Evolutionary conservation across 768 basidiomycete genomes (phyloP).

Genomic region (Mycena venus): DNA sequence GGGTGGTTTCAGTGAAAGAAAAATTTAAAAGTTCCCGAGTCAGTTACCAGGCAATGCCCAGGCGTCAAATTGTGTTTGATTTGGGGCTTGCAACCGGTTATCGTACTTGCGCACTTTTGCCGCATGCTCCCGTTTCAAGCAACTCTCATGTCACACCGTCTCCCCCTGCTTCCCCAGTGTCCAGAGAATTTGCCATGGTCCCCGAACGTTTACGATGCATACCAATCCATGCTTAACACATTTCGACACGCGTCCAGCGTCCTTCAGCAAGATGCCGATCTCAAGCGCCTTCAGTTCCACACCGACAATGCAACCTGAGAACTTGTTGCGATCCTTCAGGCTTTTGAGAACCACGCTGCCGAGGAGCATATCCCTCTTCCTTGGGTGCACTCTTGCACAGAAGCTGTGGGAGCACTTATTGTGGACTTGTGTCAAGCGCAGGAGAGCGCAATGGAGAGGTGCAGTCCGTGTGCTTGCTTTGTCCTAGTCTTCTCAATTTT

Average conservation of each 20-base stretch:
- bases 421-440: neutral
- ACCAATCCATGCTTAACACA: neutral
- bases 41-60: no score
- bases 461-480: neutral
- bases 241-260: neutral
- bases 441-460: neutral
- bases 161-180: neutral
- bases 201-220: constrained; percentile 2
- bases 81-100: no score
- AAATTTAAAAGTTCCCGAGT: no score
- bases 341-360: no score
- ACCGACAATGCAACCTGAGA: no score
- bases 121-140: no score
- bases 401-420: neutral
- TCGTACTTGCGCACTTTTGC: neutral
- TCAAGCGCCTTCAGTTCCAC: neutral
- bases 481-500: neutral
- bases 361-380: no score
- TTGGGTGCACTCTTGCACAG: constrained; percentile 1
- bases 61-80: no score
- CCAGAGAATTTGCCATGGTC: neutral
- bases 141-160: no score
- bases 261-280: neutral
- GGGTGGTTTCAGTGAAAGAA: no score
- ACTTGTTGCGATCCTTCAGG: no score